Evolutionary conservation across 768 basidiomycete genomes (phyloP), one percentile per base, ranked within the genome.

Genomic region (Lyophyllum atratum): DNA sequence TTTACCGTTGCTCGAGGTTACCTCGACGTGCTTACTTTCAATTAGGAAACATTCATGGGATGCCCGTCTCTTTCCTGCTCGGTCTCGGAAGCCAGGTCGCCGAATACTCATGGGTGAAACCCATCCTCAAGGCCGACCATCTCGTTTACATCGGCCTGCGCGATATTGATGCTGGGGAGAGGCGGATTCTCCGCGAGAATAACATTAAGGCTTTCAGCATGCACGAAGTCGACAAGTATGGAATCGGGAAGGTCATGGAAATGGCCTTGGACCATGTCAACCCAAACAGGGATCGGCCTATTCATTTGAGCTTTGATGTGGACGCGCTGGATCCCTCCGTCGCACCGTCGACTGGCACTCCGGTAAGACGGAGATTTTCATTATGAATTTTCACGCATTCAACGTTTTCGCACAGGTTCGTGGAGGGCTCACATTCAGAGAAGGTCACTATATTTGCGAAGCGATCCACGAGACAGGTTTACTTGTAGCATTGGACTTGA

Each of bases 361-460:
- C 93, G 24, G 93, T 93, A 59, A 69, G 84, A 52, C 24, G 33
- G 44, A 24, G 14, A 14, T 34, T 17, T 26, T 40, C 17, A 19
- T 8, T 17, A 28, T 33, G 26, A 34, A 43, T 51, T 46, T 52
- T 49, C 33, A 33, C 42, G 43, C 47, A 60, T 61, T 58, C 22
- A 54, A 51, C 55, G 60, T 28, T 54, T 2, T 45, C 43, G 49
- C 44, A 33, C 56, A 90, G 85, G 93, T 96, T 22, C 89, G 95
- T 64, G 97, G 97, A 2, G 97, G 97, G 11, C 76, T 99, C 59
- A 95, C 92, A 21, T 99, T 98, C 77, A 80, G 97, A 61, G 97
- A 99, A 70, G 96, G 95, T n/a, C 97, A 98, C 74, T 98, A 95
- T 71, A 95, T 96, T 66, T 94, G 92, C 62, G 95, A 98, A 74